Base-by-base conservation (phyloP, 2,329 filamentous ascomycete genomes). In the Phyllosticta ampelicida region DNA sequence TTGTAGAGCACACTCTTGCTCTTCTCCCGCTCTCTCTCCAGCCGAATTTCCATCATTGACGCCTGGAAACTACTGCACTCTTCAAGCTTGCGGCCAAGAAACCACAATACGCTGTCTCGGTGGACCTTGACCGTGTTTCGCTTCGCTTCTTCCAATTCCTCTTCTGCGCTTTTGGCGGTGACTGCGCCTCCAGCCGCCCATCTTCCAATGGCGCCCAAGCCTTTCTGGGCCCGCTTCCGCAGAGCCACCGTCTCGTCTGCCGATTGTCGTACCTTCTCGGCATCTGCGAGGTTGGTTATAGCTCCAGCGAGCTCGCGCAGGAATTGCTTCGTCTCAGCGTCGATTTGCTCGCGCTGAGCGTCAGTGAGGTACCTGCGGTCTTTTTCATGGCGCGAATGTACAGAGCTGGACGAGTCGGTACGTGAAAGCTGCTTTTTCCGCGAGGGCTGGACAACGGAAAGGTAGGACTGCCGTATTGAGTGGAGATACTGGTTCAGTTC, bases 11-110 rank as follows among this genome's bases (percentile, higher is more conserved):
- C 81, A 68, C 89, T 95, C 73, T 89, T 89, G 67, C 86, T 91
- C 81, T 88, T 94, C 75, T 97, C 91, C 71, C 92, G 80, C 70
- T 95, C 89, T 57, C 94, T 79, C 67, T 85, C 84, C 64, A 97
- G 77, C 65, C 94, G 77, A 67, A 89, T 87, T 75, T 96, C 91
- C 80, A 97, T 96, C 90, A 97, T 96, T 54, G 81, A 82, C 65
- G 89, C 85, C 76, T 97, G 92, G 62, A 86, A 84, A 65, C 83
- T 80, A 49, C 87, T 86, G 59, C 86, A 90, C 63, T 83, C 79
- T 73, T 94, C 87, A 62, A 97, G 74, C 66, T 84, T 80, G 68
- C 86, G 80, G 62, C 88, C 80, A 66, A 99, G 70, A 65, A 86
- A 91, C 85, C 87, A 92, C 10, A 97, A 75, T 51, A 99, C 84